phyloP scores from a whole-genome alignment of 805 yeast species.

The Myxozyma neotropica region DNA sequence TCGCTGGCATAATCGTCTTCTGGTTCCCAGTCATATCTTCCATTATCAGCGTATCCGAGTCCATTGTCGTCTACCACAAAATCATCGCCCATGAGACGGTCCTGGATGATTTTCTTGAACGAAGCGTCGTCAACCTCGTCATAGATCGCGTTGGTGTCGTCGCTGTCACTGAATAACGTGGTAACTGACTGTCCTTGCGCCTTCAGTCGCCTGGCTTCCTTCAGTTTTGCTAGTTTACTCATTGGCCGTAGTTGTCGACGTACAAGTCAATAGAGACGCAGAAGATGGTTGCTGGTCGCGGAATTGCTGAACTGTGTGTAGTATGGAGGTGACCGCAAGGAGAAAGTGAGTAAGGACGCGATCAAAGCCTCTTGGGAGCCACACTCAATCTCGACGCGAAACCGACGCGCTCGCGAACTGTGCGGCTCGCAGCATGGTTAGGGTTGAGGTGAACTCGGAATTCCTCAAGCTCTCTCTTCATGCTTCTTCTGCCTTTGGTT shows the following conservation, averaged over 20 bases:
- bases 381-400: not conserved
- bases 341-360: no score
- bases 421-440: not conserved
- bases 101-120: slow-evolving; percentile 73
- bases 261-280: no score
- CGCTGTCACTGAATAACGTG: slow-evolving; percentile 51
- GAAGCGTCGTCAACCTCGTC: slow-evolving; percentile 86
- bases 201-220: slow-evolving; percentile 63
- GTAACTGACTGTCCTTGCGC: slow-evolving; percentile 56
- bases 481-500: not conserved
- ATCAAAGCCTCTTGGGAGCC: no score
- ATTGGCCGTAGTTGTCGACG: no score
- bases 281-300: no score
- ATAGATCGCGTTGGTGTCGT: slow-evolving; percentile 63
- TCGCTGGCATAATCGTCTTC: slow-evolving; percentile 43
- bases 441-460: not conserved
- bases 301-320: not conserved
- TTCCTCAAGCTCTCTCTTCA: no score
- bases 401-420: not conserved
- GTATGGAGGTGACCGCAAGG: no score
- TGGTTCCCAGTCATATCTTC: slow-evolving; percentile 73
- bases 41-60: slow-evolving; percentile 90
- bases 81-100: slow-evolving; percentile 82
- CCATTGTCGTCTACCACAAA: slow-evolving; percentile 95
- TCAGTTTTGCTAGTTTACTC: slow-evolving; percentile 7